Base-by-base conservation (phyloP, 2,329 filamentous ascomycete genomes). In the Knufia petricola region DNA sequence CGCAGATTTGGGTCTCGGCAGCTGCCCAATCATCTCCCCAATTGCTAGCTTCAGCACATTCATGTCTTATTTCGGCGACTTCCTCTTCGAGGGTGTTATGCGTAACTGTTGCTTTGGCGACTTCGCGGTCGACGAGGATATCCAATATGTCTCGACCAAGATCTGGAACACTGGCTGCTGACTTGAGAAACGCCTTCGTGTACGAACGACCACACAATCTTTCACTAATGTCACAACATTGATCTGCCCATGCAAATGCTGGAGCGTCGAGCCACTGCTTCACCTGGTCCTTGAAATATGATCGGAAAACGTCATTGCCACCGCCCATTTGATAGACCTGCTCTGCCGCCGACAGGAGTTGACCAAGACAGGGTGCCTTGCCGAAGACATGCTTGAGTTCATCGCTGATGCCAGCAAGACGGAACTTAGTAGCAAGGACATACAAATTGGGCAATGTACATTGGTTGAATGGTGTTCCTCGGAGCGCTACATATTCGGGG, bases 251-350 rank as follows among this genome's bases (percentile, higher is more conserved):
- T 15, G 19, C 46, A 8, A 34, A 30, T 21, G 31, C 37, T 15
- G 44, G 65, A 34, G 57, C 60, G 1, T 57, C 62, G 23, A 67
- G 45, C 45, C 70, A 57, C 49, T 63, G 8, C 21, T 65, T 43
- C 59, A 54, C 9, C 63, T 64, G 54, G 71, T 72, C 28, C 59
- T 58, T 21, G 56, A 55, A 28, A 73, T 69, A 30, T 66, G 61
- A 3, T 61, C 62, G 20, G 21, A 41, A 41, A 8, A 60, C 60
- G 15, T 59, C 55, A 54, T 74, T 70, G 26, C 64, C 63, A 2
- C 65, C 64, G 2, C 53, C 63, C n/a, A 57, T 53, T 26, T 66
- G 53, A 24, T 64, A 61, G 15, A 66, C 32, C 2, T 68, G 66
- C 36, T 63, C 61, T 15, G 68, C 64, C 19, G 71, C 69, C 52